These are phyloP conservation scores for Gigaspora rosea DNA, from an alignment of 192 early-diverging fungal genomes.

Conservation along the genomic window DNA sequence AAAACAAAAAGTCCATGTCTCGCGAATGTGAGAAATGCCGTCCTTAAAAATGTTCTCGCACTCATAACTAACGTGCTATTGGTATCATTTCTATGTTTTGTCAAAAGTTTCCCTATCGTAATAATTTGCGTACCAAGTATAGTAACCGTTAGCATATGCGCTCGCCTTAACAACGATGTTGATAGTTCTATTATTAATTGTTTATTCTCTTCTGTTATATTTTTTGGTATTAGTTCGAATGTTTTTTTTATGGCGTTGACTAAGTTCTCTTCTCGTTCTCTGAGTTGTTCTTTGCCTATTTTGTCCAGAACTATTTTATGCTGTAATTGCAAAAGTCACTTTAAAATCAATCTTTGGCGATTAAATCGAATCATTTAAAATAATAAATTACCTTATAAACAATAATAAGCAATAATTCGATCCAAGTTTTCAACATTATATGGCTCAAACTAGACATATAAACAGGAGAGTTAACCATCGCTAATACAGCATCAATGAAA, in stretches of 20 bases:
- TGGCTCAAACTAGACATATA: constrained; percentile 49
- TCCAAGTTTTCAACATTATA: constrained; percentile 53
- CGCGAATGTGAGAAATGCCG: constrained; percentile 56
- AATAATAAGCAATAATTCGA: constrained; percentile 57
- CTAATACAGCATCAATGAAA: constrained; percentile 57
- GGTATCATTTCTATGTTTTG: constrained; percentile 45
- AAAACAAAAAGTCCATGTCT: constrained; percentile 62
- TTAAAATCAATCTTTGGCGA: background rate
- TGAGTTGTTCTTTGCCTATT: constrained; percentile 40
- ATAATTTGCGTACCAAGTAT: constrained; percentile 60
- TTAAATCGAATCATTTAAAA: background rate
- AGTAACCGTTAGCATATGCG: constrained; percentile 57
- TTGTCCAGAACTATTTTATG: constrained; percentile 32
- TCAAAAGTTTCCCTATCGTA: constrained; percentile 57
- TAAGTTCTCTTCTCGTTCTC: constrained; percentile 37
- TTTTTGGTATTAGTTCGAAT: constrained; percentile 41
- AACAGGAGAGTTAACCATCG: constrained; percentile 52
- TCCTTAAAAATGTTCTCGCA: constrained; percentile 55
- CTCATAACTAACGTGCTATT: constrained; percentile 49
- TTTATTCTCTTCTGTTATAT: constrained; percentile 60
- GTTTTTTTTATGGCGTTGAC: constrained; percentile 44
- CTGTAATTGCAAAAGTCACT: constrained; percentile 23
- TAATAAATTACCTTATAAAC: constrained; percentile 53
- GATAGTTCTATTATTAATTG: constrained; percentile 54
- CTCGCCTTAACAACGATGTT: constrained; percentile 50